Percentiles rank a stretch among this genome's conserved stretches.
These are phyloP conservation scores for Brassica hybrid DNA, from an alignment of 441 rosid species.

Conservation along the genomic window DNA sequence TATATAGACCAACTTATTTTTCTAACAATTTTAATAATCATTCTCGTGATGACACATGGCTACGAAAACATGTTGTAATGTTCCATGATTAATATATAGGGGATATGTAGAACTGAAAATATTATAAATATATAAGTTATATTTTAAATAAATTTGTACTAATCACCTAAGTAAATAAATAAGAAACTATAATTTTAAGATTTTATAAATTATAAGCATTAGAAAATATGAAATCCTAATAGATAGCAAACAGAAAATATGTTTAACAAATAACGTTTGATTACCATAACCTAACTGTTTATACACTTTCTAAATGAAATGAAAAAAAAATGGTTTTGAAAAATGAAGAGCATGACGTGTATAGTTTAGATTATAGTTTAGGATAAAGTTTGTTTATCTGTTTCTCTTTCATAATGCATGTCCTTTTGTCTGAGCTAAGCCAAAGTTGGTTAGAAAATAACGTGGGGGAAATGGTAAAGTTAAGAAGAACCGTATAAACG, in stretches of 20 bases:
- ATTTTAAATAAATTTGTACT: neutral
- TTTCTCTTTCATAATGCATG: neutral
- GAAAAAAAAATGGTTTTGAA: neutral
- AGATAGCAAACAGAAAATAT: neutral
- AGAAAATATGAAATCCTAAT: neutral
- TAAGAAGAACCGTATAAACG: neutral
- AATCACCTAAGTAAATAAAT: neutral
- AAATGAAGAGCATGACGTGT: neutral
- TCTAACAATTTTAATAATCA: no score
- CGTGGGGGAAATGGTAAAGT: neutral
- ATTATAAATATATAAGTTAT: no score
- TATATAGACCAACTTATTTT: no score
- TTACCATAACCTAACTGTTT: neutral
- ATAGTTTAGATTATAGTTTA: neutral
- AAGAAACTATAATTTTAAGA: neutral
- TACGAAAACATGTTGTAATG: no score
- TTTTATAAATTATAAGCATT: neutral
- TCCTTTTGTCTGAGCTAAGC: neutral
- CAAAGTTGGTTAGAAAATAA: neutral
- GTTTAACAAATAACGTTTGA: neutral
- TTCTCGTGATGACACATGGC: no score
- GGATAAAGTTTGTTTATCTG: neutral
- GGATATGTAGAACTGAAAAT: no score
- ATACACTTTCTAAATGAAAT: neutral
- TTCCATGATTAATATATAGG: no score